Conservation (phyloP, 345 rosid species). For the Gossypium bickii region DNA sequence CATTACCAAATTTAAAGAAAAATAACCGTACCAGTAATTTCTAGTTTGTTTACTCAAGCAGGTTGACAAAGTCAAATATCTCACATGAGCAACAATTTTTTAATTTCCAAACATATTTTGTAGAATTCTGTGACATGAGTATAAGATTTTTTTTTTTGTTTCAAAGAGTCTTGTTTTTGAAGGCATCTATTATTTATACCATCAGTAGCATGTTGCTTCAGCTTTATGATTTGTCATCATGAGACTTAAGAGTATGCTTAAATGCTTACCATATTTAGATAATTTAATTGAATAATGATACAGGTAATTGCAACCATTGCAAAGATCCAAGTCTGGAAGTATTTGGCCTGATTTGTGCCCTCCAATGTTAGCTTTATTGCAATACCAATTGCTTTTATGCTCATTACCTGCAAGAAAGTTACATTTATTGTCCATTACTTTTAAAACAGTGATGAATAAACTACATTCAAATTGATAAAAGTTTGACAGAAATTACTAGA, state of each 20-base stretch:
- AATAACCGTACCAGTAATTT: not conserved
- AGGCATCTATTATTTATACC: not conserved
- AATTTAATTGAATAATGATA: slow-evolving; percentile 64
- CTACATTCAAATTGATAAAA: not conserved
- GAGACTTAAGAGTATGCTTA: not conserved
- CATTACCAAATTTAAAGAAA: not conserved
- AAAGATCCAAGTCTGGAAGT: slow-evolving; percentile 69
- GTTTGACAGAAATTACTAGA: not conserved
- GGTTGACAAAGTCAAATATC: not conserved
- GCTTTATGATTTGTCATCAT: not conserved
- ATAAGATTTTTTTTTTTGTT: not conserved
- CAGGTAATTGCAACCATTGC: slow-evolving; percentile 69
- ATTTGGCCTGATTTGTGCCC: slow-evolving; percentile 56
- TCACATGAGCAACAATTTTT: not conserved
- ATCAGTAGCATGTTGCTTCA: not conserved
- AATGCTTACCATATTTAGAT: slow-evolving; percentile 67
- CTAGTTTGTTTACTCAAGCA: not conserved
- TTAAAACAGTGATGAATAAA: not conserved
- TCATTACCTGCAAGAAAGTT: slow-evolving; percentile 57
- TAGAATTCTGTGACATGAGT: not conserved
- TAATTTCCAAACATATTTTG: not conserved
- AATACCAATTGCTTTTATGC: slow-evolving; percentile 78
- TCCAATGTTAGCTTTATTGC: slow-evolving; percentile 69
- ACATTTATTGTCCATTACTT: not conserved
- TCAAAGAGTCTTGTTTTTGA: not conserved